Evolutionary conservation across 2,329 filamentous ascomycete species (phyloP), one percentile per base, ranked within the genome.

Genomic region (Cryphonectria naterciae): DNA sequence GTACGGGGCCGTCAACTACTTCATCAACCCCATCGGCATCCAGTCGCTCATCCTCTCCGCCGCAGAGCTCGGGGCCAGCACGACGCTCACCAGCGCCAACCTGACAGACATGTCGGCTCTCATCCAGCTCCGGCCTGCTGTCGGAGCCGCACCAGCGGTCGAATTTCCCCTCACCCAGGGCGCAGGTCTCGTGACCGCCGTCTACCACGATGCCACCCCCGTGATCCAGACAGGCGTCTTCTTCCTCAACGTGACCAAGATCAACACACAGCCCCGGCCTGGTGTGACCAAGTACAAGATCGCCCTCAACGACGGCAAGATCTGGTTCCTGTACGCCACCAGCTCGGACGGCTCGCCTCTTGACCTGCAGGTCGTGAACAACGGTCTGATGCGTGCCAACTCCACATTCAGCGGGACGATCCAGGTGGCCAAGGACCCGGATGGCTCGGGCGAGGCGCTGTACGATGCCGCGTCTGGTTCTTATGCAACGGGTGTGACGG

Each of bases 81-180:
- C 93, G 0, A 80, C 83, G 8, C 77, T 92, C 41, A 87, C 86
- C 0, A 84, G 79, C 19, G 84, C 88, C 78, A 83, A 81, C 75
- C 79, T 86, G 74, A 90, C 84, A 70, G 88, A 84, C 67, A 91
- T 84, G 77, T 92, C 84, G 49, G 87, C 82, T 19, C 89, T 93
- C 73, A 89, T 94, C 62, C 91, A 92, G 61, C 83, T 98, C 43
- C 86, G 83, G 66, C 84, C 86, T 2, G 82, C 84, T 32, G 77
- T 80, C n/a, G 83, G 83, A 2, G 85, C 86, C 10, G 79, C 84
- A 1, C 87, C 91, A 0, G 84, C 87, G 1, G 86, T 98, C 28
- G 91, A 88, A 0, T 94, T 97, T 74, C 94, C 95, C 0, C 78
- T 98, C 10, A 89, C 97, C 0, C 95, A 98, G 78, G 96, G 96